Evolutionary conservation across 495 filamentous ascomycete genomes (phyloP), one percentile per base, ranked within the genome.

Genomic region (Annulohypoxylon maeteangense): DNA sequence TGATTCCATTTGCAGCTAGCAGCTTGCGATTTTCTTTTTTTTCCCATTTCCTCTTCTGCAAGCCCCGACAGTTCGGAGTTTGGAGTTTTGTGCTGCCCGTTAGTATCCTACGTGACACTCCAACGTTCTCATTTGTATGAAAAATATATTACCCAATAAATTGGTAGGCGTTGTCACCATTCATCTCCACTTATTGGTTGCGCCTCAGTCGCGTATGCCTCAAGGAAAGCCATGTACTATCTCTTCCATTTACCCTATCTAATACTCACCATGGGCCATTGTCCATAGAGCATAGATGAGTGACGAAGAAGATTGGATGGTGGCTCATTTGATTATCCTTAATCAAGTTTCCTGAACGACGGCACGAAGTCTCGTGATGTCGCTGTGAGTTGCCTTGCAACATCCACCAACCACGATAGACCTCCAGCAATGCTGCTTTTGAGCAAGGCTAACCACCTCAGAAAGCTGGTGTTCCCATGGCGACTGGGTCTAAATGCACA

Each of bases 341-440:
- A 18, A 65, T 66, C 47, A 34, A 16, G 29, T 57, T 65, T 63
- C 50, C 55, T 27, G 51, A 62, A 75, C 16, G n/a, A 65, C 45
- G 11, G 44, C 56, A 16, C 78, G 80, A 34, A 89, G 82, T 44
- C 76, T 81, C 25, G 67, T 65, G 71, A 90, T 90, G 65, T 87
- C 83, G 4, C 71, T 55, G 36, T 82, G 80, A 7, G 76, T 83
- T 8, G 87, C 81, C 73, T 88, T 90, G 75, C 88, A 90, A 74
- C 88, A 90, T 0, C 88, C 88, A 14, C 88, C 88, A 4, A 90
- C 85, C 12, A 89, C 63, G 42, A 89, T 82, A 6, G 76, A 72
- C 7, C 71, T 75, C 83, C 88, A 90, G 7, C 70, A 74, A 27
- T 88, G 88, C 14, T 92, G 78, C 5, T 83, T 85, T 72, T 86